Base-by-base conservation (phyloP, 2,329 filamentous ascomycete species). In the Aureobasidium sp. region DNA sequence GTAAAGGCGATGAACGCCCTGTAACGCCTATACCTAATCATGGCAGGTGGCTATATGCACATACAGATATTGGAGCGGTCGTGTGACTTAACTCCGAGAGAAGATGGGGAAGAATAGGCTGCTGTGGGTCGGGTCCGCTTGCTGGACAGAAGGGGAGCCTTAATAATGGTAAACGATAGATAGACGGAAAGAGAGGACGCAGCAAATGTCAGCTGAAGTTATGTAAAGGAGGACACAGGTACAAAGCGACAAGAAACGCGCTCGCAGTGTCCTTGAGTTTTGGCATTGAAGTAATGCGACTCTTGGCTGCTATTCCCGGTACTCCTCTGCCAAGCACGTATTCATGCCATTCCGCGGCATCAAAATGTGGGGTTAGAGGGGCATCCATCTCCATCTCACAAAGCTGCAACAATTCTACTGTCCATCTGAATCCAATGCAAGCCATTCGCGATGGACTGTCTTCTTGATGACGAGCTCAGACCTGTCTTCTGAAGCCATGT, bases 11-110 rank as follows among this genome's bases (percentile, higher is more conserved):
- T 71, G 64, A 87, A 85, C 62, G 85, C 77, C 63, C 86, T 82
- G 69, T 87, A 87, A 70, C 85, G 79, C 68, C 86, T 75, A 65
- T 82, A 78, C 57, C 86, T 82, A 63, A 87, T 85, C 68, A 69
- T 65, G 62, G n/a, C 34, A 34, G 34, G 15, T n/a, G 41, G 27
- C 32, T 39, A 39, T 57, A 12, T 23, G 39, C 27, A 10, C 52
- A 20, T 5, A 2, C 17, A 26, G 17, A 10, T 37, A 17, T 42
- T n/a, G 9, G 17, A n/a, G 17, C 41, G 42, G 42, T 58, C 55
- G 55, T 39, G 42, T 47, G 32, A 26, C 55, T 58, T 58, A 58
- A 37, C 20, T 58, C 55, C 55, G 55, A 23, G 23, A 55, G 34
- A 41, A 36, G 51, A 52, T 1, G 51, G 51, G 26, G 51, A 32